phyloP scores from a whole-genome alignment of 768 basidiomycete species.

The Lactarius hatsudake region DNA sequence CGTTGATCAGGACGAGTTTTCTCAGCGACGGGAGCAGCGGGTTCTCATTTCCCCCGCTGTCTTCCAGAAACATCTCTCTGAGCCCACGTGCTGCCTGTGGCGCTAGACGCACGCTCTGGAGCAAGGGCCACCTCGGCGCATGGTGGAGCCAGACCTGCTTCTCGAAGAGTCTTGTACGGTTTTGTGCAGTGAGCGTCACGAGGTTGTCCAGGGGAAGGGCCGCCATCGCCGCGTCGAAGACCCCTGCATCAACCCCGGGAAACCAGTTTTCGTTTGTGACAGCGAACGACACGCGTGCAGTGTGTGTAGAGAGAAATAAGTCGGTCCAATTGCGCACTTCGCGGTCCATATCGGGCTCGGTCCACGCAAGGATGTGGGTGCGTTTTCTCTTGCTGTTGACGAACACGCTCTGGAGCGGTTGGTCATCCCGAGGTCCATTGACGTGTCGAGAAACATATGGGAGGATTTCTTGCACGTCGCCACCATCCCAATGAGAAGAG shows the following conservation, averaged over 20 bases:
- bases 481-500: not conserved
- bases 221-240: not conserved
- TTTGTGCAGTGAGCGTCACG: not conserved
- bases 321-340: not conserved
- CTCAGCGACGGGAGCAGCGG: not conserved
- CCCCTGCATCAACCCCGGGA: not conserved
- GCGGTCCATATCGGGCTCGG: not conserved
- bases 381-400: not conserved
- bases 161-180: not conserved
- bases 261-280: not conserved
- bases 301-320: not conserved
- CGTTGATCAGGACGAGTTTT: not conserved
- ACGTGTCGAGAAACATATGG: constrained; percentile 2
- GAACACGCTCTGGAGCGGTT: constrained; percentile 7
- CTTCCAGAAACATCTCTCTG: not conserved
- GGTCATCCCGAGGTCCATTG: constrained; percentile 6
- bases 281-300: not conserved
- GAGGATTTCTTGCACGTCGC: constrained; percentile 1
- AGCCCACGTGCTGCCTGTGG: not conserved
- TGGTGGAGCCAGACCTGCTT: not conserved
- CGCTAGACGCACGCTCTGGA: not conserved
- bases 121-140: not conserved
- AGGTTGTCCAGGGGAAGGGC: not conserved
- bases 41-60: not conserved
- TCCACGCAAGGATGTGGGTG: constrained; percentile 4